phyloP scores from a whole-genome alignment of 345 rosid genomes.

The Durio zibethinus region DNA sequence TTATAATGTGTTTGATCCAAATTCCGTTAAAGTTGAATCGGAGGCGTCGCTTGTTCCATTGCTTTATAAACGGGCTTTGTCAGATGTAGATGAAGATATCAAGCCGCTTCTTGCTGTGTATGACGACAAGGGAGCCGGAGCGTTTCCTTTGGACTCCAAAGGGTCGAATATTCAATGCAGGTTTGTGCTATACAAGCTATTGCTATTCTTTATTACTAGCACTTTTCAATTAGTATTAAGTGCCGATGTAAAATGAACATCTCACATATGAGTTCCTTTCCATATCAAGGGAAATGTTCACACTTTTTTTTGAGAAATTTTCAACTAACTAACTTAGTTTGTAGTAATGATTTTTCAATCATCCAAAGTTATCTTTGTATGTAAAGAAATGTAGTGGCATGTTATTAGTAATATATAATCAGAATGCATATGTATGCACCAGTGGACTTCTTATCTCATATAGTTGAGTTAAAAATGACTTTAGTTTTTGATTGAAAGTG shows the following conservation, averaged over 20 bases:
- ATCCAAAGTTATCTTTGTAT: neutral
- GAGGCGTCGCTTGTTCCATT: neutral
- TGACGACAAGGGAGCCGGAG: neutral
- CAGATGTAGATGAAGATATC: neutral
- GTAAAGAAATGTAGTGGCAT: too few species aligned
- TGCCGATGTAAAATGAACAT: too few species aligned
- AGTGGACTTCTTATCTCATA: too few species aligned
- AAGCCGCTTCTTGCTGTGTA: neutral
- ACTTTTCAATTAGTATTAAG: too few species aligned
- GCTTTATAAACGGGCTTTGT: too few species aligned
- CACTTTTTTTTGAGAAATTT: too few species aligned
- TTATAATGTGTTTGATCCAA: neutral
- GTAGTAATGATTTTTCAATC: neutral
- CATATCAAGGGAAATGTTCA: too few species aligned
- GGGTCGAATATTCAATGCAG: neutral
- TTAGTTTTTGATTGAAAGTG: too few species aligned
- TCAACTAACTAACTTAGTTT: too few species aligned
- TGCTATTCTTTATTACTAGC: neutral
- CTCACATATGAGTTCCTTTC: too few species aligned
- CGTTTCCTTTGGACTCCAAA: neutral
- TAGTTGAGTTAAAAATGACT: too few species aligned
- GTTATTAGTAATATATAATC: neutral
- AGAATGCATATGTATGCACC: neutral
- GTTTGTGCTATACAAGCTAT: neutral
- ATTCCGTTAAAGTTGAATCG: neutral